Conservation (phyloP, 148 eudicot genomes). For the Gaultheria prostrata region DNA sequence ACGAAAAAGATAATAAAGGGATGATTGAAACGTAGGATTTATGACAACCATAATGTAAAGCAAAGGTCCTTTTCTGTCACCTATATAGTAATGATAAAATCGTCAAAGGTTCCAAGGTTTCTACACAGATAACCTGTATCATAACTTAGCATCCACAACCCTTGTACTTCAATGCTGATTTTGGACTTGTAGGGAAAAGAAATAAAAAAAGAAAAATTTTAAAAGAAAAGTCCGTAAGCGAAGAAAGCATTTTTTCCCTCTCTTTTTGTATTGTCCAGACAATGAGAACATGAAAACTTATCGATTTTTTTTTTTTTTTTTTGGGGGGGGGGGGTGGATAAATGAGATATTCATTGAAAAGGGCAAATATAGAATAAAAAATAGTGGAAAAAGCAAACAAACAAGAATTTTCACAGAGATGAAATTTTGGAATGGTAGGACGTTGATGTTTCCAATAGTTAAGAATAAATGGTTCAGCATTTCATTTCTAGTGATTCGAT, state of each 20-base stretch:
- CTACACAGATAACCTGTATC: neutral
- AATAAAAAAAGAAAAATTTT: neutral
- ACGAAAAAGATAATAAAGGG: neutral
- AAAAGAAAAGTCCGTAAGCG: neutral
- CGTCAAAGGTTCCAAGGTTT: neutral
- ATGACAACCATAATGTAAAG: neutral
- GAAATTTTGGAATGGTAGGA: too few relatives aligned
- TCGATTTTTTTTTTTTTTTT: neutral
- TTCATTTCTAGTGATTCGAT: too few relatives aligned
- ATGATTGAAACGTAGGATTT: neutral
- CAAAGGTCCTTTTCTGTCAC: neutral
- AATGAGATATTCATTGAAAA: neutral
- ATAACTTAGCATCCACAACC: neutral
- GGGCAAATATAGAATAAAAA: neutral
- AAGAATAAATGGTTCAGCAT: too few relatives aligned
- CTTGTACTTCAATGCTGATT: neutral
- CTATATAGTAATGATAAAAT: neutral
- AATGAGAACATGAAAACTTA: neutral
- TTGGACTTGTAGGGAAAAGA: neutral
- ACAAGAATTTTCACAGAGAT: neutral
- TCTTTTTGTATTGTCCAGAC: neutral
- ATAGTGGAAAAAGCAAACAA: neutral
- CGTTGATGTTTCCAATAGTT: too few relatives aligned
- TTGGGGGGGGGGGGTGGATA: too few relatives aligned
- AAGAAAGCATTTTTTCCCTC: neutral